Conservation (phyloP, 306 rosid genomes). For the Fagus crenata region DNA sequence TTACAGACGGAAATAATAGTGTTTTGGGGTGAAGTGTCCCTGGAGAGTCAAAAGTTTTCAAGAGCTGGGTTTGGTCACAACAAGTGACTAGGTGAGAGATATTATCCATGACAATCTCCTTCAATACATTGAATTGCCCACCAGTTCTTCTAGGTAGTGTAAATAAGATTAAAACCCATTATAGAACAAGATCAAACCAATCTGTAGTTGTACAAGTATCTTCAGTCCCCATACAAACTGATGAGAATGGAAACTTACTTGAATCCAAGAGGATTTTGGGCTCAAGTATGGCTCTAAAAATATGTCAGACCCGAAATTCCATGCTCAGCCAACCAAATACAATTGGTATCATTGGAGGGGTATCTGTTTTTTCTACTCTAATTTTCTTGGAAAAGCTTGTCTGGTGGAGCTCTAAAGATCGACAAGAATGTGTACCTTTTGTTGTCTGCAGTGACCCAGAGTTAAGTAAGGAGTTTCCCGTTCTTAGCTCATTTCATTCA, state of each 20-base stretch:
- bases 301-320: constrained; percentile 26
- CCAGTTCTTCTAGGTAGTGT: constrained; percentile 32
- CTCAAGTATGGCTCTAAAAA: constrained; percentile 30
- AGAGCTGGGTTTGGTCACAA: background rate
- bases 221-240: constrained; percentile 38
- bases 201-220: constrained; percentile 34
- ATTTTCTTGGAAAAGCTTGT: constrained; percentile 85
- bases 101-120: constrained; percentile 37
- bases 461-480: constrained; percentile 44
- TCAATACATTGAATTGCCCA: constrained; percentile 36
- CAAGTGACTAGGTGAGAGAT: background rate
- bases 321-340: constrained; percentile 63
- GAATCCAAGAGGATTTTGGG: constrained; percentile 31
- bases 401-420: constrained; percentile 62
- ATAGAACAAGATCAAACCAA: constrained; percentile 36
- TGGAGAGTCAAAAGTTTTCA: background rate
- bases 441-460: constrained; percentile 70
- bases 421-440: constrained; percentile 67
- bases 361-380: constrained; percentile 65
- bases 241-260: constrained; percentile 45
- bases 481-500: constrained; percentile 35
- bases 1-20: background rate
- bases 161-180: constrained; percentile 25
- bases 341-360: constrained; percentile 76
- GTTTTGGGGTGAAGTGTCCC: background rate